These are phyloP conservation scores for Penicillium arizonense DNA, from an alignment of 495 filamentous ascomycete species.

Conservation along the genomic window DNA sequence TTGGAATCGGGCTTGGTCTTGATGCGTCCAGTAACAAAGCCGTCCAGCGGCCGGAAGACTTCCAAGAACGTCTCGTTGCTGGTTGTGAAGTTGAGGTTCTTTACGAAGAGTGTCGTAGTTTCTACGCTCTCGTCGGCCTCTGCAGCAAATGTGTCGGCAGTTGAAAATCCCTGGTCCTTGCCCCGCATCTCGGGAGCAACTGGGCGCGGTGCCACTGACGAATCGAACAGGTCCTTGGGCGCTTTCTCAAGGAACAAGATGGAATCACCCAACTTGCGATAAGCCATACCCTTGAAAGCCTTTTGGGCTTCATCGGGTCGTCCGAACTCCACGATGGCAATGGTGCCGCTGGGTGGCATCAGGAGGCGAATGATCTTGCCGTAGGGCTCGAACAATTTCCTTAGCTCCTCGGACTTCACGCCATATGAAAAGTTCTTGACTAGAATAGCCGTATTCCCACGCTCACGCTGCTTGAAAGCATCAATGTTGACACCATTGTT, in stretches of 20 bases:
- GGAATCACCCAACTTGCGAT: slow-evolving; percentile 85
- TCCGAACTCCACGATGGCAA: slow-evolving; percentile 86
- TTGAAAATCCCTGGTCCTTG: slow-evolving; percentile 50
- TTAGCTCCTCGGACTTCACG: slow-evolving; percentile 58
- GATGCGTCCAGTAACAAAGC: slow-evolving; percentile 78
- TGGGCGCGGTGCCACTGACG: slow-evolving; percentile 25
- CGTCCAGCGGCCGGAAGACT: slow-evolving; percentile 75
- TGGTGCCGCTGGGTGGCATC: slow-evolving; percentile 89
- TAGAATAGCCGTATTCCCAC: slow-evolving; percentile 84
- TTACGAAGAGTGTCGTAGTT: slow-evolving; percentile 82
- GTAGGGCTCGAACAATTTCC: slow-evolving; percentile 47
- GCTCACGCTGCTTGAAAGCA: slow-evolving; percentile 77
- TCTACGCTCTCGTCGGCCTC: slow-evolving; percentile 51
- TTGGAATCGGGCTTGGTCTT: slow-evolving; percentile 89
- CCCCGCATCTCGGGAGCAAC: slow-evolving; percentile 35
- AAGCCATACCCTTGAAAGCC: slow-evolving; percentile 81
- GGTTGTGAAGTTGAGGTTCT: slow-evolving; percentile 92
- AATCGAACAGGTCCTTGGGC: slow-evolving; percentile 75
- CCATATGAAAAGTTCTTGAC: slow-evolving; percentile 94
- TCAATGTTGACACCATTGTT: slow-evolving; percentile 86
- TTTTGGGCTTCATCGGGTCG: slow-evolving; percentile 72
- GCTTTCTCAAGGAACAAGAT: slow-evolving; percentile 93
- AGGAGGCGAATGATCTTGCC: slow-evolving; percentile 74
- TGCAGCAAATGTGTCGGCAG: slow-evolving; percentile 53
- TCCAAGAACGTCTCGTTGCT: slow-evolving; percentile 70